phyloP scores from a whole-genome alignment of 306 rosid species.

The Coriaria nepalensis region DNA sequence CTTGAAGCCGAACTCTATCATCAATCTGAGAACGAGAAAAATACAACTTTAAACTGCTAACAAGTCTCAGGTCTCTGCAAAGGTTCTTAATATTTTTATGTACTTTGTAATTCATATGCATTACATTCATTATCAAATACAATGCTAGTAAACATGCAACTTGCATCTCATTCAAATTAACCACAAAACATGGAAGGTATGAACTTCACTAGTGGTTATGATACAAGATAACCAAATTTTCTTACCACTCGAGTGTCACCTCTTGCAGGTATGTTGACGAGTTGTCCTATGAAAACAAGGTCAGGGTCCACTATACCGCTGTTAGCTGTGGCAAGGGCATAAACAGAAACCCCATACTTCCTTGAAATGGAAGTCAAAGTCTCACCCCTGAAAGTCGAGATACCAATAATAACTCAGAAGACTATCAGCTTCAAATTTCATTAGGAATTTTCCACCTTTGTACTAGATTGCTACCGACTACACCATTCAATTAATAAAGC shows the following conservation, averaged over 20 bases:
- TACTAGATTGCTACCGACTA: neutral
- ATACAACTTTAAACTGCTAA: neutral
- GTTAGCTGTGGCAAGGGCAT: conserved; percentile 17
- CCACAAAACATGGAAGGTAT: neutral
- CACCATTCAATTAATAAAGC: neutral
- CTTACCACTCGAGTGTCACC: conserved; percentile 14
- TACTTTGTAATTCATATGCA: too few species aligned
- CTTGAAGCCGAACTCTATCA: conserved; percentile 3
- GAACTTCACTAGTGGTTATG: too few species aligned
- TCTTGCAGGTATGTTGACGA: conserved; percentile 15
- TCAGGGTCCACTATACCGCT: conserved; percentile 14
- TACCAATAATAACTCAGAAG: neutral
- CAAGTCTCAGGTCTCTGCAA: too few species aligned
- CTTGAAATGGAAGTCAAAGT: conserved; percentile 15
- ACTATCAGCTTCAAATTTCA: neutral
- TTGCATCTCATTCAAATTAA: neutral
- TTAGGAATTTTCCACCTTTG: neutral
- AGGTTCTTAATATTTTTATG: too few species aligned
- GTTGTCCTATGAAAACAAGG: conserved; percentile 12
- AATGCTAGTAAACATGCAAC: too few species aligned
- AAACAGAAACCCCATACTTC: conserved; percentile 15
- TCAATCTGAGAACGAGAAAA: conserved; percentile 3
- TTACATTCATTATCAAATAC: too few species aligned
- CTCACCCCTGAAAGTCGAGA: conserved; percentile 20
- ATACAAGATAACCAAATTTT: neutral